phyloP scores from a whole-genome alignment of 805 yeast species.

The Barnettozyma sp. region DNA sequence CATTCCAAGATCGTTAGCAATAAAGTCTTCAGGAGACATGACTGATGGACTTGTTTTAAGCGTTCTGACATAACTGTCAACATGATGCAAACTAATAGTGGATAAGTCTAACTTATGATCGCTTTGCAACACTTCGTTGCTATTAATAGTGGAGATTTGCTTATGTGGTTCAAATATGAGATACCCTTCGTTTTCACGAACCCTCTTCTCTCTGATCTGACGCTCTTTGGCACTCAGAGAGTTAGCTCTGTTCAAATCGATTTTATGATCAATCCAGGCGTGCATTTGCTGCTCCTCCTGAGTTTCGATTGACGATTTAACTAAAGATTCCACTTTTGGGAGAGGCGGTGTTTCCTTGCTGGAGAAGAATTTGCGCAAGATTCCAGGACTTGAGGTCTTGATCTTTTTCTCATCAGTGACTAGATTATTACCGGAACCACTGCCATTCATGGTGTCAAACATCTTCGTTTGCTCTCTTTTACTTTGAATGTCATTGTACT shows the following conservation, averaged over 20 bases:
- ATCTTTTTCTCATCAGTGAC: constrained; percentile 20
- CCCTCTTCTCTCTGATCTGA: constrained; percentile 60
- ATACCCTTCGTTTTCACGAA: constrained; percentile 51
- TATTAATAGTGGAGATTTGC: constrained; percentile 37
- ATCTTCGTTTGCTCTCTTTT: constrained; percentile 11
- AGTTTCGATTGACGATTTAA: constrained; percentile 16
- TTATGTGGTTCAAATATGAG: constrained; percentile 58
- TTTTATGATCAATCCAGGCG: constrained; percentile 46
- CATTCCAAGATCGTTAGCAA: constrained; percentile 44
- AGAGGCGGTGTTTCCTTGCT: constrained; percentile 25
- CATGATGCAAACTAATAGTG: constrained; percentile 31
- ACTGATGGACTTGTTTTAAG: constrained; percentile 27
- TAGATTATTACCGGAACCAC: constrained; percentile 25
- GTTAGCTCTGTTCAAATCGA: constrained; percentile 66
- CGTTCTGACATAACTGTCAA: constrained; percentile 37
- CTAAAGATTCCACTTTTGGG: constrained; percentile 20
- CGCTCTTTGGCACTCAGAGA: constrained; percentile 64
- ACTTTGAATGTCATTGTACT: constrained; percentile 34
- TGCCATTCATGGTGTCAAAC: constrained; percentile 15
- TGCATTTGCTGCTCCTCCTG: constrained; percentile 35
- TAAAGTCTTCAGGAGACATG: constrained; percentile 48
- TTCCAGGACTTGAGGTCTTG: constrained; percentile 19
- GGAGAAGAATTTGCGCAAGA: constrained; percentile 28
- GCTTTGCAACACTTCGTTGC: constrained; percentile 37
- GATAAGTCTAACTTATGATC: constrained; percentile 26